phyloP scores from a whole-genome alignment of 148 eudicot species.

The Rhododendron williamsianum region DNA sequence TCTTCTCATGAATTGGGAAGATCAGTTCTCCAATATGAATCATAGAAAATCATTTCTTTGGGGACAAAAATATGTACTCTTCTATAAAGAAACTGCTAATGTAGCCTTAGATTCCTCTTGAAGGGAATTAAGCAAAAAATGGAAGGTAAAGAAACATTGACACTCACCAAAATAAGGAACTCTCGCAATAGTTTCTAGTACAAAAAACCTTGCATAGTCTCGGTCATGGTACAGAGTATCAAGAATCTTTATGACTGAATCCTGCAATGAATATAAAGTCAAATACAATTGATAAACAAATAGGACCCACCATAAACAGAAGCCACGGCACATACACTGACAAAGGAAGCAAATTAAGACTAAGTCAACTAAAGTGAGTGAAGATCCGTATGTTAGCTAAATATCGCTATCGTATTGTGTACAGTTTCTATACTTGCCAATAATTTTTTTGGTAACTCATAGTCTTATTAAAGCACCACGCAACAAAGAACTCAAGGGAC shows the following conservation, averaged over 20 bases:
- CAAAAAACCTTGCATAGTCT: slow-evolving; percentile 86
- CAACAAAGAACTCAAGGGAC: too few species aligned
- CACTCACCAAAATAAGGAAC: slow-evolving; percentile 96
- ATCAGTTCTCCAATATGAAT: neutral
- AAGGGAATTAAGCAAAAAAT: neutral
- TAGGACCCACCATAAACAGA: neutral
- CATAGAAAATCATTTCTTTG: neutral
- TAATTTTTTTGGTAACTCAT: too few species aligned
- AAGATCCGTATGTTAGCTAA: neutral
- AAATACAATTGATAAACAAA: neutral
- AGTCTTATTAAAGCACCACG: too few species aligned
- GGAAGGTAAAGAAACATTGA: slow-evolving; percentile 5
- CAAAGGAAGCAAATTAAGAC: neutral
- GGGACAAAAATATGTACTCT: neutral
- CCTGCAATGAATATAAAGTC: slow-evolving; percentile 45
- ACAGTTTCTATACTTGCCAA: neutral
- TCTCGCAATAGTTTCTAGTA: slow-evolving; percentile 94
- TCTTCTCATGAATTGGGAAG: neutral
- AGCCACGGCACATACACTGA: neutral
- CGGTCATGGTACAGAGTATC: slow-evolving; percentile 83
- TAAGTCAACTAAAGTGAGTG: neutral
- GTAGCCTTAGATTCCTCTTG: neutral
- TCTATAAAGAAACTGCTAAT: neutral
- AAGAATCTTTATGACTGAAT: slow-evolving; percentile 88
- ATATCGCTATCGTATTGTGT: neutral